Percentiles rank a stretch among this genome's conserved stretches.
Conservation (phyloP, 257 asterid genomes). For the Ilex aquifolium region DNA sequence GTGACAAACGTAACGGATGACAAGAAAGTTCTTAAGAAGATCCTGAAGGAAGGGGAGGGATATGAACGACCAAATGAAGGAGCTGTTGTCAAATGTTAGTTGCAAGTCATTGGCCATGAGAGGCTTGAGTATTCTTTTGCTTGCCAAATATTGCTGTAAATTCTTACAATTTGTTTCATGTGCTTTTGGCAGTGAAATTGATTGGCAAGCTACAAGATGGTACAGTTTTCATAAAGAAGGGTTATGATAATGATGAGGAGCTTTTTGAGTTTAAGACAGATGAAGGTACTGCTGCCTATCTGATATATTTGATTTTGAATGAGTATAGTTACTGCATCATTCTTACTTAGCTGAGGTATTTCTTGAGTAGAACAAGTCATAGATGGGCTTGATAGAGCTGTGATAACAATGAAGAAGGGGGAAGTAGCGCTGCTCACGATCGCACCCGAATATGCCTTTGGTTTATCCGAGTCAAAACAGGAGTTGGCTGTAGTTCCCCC, state of each 20-base stretch:
- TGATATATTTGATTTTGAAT: background rate
- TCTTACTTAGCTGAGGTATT: background rate
- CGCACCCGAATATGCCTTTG: conserved; percentile 37
- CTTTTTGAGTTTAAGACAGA: conserved; percentile 47
- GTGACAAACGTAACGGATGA: conserved; percentile 42
- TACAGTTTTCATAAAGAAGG: conserved; percentile 38
- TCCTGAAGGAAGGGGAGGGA: conserved; percentile 51
- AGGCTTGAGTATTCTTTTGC: background rate
- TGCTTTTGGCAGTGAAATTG: conserved; percentile 35
- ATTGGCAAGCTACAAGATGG: conserved; percentile 52
- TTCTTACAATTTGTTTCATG: background rate
- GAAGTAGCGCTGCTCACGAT: conserved; percentile 26
- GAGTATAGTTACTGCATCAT: background rate
- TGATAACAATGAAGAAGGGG: conserved; percentile 35
- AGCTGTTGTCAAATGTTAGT: conserved; percentile 40
- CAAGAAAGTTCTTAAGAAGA: conserved; percentile 43
- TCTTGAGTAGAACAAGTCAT: conserved; percentile 29
- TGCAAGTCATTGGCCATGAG: background rate
- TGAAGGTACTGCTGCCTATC: conserved; percentile 29
- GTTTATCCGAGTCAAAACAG: conserved; percentile 28
- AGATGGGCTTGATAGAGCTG: conserved; percentile 33
- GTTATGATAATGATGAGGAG: conserved; percentile 24
- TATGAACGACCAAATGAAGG: conserved; percentile 52
- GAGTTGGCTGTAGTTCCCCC: conserved; percentile 34
- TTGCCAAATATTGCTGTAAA: too few relatives aligned